Base-by-base conservation (phyloP, 129 eudicot genomes). In the Deinandra increscens region DNA sequence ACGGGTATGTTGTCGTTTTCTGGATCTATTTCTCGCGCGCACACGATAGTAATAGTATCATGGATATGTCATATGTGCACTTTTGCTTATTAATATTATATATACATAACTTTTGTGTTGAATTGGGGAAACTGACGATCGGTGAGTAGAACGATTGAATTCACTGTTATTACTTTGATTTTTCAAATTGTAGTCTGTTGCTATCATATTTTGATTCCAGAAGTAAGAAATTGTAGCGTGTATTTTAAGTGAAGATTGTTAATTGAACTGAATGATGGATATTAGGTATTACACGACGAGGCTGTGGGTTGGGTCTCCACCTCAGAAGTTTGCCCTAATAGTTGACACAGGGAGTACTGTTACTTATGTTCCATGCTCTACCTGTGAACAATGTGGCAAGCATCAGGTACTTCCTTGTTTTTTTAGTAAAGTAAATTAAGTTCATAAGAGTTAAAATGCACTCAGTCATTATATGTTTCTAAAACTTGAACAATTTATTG, bases 261-360 rank as follows among this genome's bases (percentile, higher is more conserved):
- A 6, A 45, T 58, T 45, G 73, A 49, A 59, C 39, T 76, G 58
- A 12, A 22, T 71, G 50, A 48, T 69, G 77, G 58, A 12, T 75
- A 60, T 50, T 78, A 93, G 99, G 84, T 93, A 93, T 75, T 93
- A 93, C 41, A 83, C 99, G 58, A 93, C 99, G 41, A 76, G 90
- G 78, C 73, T 91, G 36, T 88, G 84, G 92, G 82, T 91, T 10
- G 97, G 97, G 26, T 81, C 88, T 29, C 97, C 96, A 2, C 93
- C 93, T 23, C 93, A 88, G 88, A 81, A 68, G 69, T 91, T 91
- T 70, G 92, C 96, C 9, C 88, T 91, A 26, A 91, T 91, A 0
- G 93, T 91, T 34, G 96, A 91, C 44, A 87, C 96, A 19, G 97
- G 97, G 50, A 91, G 97, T 76, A 94, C 99, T 31, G 97, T 84